Evolutionary conservation across 257 asterid species (phyloP), one percentile per base, ranked within the genome.

Genomic region (Phtheirospermum japonicum): DNA sequence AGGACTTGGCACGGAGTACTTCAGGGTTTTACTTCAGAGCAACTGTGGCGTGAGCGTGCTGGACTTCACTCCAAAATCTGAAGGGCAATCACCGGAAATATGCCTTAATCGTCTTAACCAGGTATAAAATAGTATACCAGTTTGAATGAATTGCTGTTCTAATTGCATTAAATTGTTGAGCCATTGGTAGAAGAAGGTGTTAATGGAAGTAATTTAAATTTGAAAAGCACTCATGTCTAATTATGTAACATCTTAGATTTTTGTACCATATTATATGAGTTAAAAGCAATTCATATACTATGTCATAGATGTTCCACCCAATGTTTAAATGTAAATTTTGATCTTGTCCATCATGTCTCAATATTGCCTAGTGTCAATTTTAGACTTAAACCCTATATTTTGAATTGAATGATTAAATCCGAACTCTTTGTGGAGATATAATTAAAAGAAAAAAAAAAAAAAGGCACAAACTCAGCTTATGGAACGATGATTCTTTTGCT

Each of bases 11-110:
- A 71, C 97, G 0, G 89, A 86, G 67, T 92, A 89, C 78, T 92
- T 92, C 77, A 83, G 98, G 76, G 18, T 73, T 76, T 77, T 92
- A 71, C 90, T 89, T 67, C 98, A 92, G 79, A 92, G 98, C 82
- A 92, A 92, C 52, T 89, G 97, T 57, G 98, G 98, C 4, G 93
- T 86, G 28, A 92, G 97, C 68, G 97, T 92, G 65, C 66, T 92
- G 84, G 96, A 92, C 71, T 86, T 92, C 80, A 84, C 85, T 32
- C 98, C 97, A 52, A 82, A 76, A 23, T 79, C 89, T 16, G 88
- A 84, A 37, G 84, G 87, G 11, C 82, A 78, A 3, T 70, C 85
- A 56, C 86, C 83, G 0, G 71, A 66, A 31, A 83, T 89, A 68
- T 84, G 95, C 66, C 85, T 92, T 55, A 92, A 89, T 78, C 96